Conservation (phyloP, 2,329 filamentous ascomycete species). For the Cadophora luteo-olivacea region DNA sequence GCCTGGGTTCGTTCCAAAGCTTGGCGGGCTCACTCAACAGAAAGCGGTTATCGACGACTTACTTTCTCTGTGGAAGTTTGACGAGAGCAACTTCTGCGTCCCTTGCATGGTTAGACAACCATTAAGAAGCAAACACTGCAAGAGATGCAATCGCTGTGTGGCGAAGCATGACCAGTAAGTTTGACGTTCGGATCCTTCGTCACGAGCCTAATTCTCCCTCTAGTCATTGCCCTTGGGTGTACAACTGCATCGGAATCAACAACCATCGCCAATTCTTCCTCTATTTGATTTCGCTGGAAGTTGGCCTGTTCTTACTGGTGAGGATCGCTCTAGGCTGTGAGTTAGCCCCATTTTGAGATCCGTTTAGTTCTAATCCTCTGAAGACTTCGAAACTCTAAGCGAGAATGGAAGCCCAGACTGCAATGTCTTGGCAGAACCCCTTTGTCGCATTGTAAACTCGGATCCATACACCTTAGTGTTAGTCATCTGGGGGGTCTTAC, state of each 20-base stretch:
- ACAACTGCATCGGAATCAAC: constrained; percentile 94
- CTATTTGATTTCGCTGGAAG: constrained; percentile 80
- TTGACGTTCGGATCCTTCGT: neutral
- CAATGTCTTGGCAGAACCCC: constrained; percentile 73
- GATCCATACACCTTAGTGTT: constrained; percentile 87
- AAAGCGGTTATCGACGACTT: constrained; percentile 89
- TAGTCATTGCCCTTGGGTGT: constrained; percentile 96
- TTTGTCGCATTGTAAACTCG: constrained; percentile 80
- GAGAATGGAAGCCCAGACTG: constrained; percentile 64
- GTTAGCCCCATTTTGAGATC: constrained; percentile 40
- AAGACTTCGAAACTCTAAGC: constrained; percentile 69
- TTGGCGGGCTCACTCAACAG: constrained; percentile 87
- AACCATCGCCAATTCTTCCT: constrained; percentile 96
- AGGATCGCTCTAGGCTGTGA: constrained; percentile 75
- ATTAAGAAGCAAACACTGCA: constrained; percentile 94
- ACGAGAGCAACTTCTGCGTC: constrained; percentile 93
- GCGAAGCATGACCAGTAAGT: constrained; percentile 95
- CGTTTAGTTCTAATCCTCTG: constrained; percentile 39
- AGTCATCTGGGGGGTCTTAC: constrained; percentile 78
- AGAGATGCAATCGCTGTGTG: constrained; percentile 87
- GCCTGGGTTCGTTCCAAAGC: constrained; percentile 91
- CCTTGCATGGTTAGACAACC: constrained; percentile 94
- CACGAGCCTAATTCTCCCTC: constrained; percentile 36
- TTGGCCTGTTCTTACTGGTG: constrained; percentile 77
- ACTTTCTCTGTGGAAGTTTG: constrained; percentile 84